Evolutionary conservation across 2,329 filamentous ascomycete genomes (phyloP).

Genomic region (Cadophora luteo-olivacea): DNA sequence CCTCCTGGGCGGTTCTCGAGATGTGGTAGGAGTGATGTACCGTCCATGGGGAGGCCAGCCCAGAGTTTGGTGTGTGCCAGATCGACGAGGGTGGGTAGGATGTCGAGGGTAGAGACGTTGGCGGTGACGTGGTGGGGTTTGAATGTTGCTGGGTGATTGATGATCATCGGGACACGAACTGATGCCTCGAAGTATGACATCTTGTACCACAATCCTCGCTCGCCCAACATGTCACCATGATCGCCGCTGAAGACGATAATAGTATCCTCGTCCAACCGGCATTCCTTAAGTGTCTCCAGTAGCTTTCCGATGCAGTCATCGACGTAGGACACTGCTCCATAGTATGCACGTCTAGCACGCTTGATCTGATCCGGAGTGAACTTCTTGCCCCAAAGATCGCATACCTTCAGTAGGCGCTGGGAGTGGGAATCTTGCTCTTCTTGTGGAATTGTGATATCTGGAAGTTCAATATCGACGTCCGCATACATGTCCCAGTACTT

Average conservation of each 20-base stretch:
- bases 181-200: constrained; percentile 97
- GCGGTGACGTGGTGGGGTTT: constrained; percentile 76
- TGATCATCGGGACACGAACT: constrained; percentile 84
- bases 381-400: constrained; percentile 83
- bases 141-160: constrained; percentile 81
- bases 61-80: constrained; percentile 76
- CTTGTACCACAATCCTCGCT: constrained; percentile 94
- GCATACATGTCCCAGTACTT: constrained; percentile 96
- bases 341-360: constrained; percentile 86
- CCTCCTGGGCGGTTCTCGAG: constrained; percentile 67
- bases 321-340: constrained; percentile 91
- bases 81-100: constrained; percentile 87
- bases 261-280: constrained; percentile 81
- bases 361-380: constrained; percentile 88
- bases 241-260: constrained; percentile 93
- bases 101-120: constrained; percentile 90
- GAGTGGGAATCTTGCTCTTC: constrained; percentile 88
- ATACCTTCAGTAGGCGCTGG: constrained; percentile 83
- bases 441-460: constrained; percentile 77
- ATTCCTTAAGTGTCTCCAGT: constrained; percentile 77
- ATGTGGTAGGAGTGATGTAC: constrained; percentile 80
- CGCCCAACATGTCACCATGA: constrained; percentile 95
- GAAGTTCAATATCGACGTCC: constrained; percentile 83
- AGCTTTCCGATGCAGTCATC: constrained; percentile 91
- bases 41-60: constrained; percentile 81